phyloP scores from a whole-genome alignment of 345 rosid genomes.

The Pelargonium nanum region DNA sequence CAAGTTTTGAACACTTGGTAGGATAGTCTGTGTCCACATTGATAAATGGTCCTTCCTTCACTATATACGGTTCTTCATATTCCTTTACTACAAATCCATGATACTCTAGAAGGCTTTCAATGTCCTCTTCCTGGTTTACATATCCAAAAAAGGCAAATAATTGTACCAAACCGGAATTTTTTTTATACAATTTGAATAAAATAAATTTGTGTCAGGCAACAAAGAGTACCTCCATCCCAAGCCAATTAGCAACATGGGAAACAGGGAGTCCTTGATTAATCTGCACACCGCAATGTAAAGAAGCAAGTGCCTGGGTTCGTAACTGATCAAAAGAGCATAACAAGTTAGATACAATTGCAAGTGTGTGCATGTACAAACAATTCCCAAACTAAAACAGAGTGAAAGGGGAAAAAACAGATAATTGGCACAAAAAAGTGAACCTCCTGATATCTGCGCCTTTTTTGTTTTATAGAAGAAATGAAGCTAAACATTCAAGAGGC shows the following conservation, averaged over 20 bases:
- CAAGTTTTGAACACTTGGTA: conserved; percentile 74
- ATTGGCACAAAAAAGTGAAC: background rate
- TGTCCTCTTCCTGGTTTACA: conserved; percentile 58
- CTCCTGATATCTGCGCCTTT: background rate
- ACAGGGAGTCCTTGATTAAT: conserved; percentile 88
- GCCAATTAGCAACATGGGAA: conserved; percentile 62
- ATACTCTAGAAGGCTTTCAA: conserved; percentile 49
- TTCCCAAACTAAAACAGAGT: background rate
- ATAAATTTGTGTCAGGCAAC: conserved; percentile 8
- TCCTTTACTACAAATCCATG: conserved; percentile 71
- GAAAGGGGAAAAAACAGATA: conserved; percentile 1
- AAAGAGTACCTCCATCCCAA: conserved; percentile 75
- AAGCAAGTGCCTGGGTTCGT: conserved; percentile 84
- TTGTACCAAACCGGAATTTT: conserved; percentile 9
- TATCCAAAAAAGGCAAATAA: background rate
- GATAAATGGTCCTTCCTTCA: conserved; percentile 78
- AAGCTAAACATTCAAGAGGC: background rate
- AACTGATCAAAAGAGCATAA: conserved; percentile 45
- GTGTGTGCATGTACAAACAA: background rate
- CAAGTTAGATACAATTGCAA: conserved; percentile 5
- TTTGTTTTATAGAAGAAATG: no score
- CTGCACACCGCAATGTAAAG: conserved; percentile 74
- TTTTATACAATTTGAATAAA: background rate
- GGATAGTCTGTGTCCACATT: conserved; percentile 67
- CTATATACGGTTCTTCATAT: conserved; percentile 88